Percentiles rank a stretch among this genome's conserved stretches.
phyloP scores from a whole-genome alignment of 306 rosid species.

The apple (Malus domestica) region ASM211411v1 NC_041804.1:1316001-1316500 shows the following conservation, averaged over 20 bases:
- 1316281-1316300: conserved; percentile 81
- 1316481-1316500: conserved; percentile 85
- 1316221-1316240: background rate
- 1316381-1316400: conserved; percentile 98
- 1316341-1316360: conserved; percentile 72
- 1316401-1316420: conserved; percentile 71
- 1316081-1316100: conserved; percentile 1
- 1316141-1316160: conserved; percentile 80
- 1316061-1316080: conserved; percentile 5
- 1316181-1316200: conserved; percentile 81
- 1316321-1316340: conserved; percentile 72
- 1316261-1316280: conserved; percentile 48
- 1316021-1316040: background rate
- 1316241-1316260: background rate
- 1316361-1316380: conserved; percentile 79
- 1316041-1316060: background rate
- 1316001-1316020: conserved; percentile 53
- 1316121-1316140: conserved; percentile 98
- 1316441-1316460: conserved; percentile 74
- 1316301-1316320: conserved; percentile 91
- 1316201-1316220: conserved; percentile 18
- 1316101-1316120: conserved; percentile 50
- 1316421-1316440: conserved; percentile 75
- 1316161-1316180: conserved; percentile 90
- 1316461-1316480: conserved; percentile 62